Evolutionary conservation across 2,329 filamentous ascomycete genomes (phyloP), one percentile per base, ranked within the genome.

Genomic region (Calonectria montana): DNA sequence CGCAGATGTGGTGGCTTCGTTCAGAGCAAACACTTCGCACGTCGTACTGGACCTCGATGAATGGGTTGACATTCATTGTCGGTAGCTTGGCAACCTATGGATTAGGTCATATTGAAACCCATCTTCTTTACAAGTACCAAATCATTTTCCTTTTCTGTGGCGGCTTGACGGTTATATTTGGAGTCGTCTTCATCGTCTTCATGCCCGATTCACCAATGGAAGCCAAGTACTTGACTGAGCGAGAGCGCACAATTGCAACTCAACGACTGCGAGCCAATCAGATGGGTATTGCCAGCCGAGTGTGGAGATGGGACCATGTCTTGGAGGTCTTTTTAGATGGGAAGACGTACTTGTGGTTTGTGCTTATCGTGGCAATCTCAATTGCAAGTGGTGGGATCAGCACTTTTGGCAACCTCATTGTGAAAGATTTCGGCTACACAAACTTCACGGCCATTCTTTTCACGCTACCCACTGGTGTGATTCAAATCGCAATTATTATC

Each of bases 161-260:
- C 0, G n/a, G 63, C 6, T 62, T 81, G 76, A 85, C 86, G 1
- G 84, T 88, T 27, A 85, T 87, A 39, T 79, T 88, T 57, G 76
- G 75, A 2, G 47, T 84, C 0, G 75, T 87, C 23, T 87, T 92
- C 6, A 83, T 89, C 37, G 41, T 87, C 27, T 86, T 88, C 57
- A 90, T 93, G 85, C 91, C 91, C 0, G 91, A 93, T 76, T 91
- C 89, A 0, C 91, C 91, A 0, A 87, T 91, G 81, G 85, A 88
- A 45, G 86, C 89, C 1, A 88, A 86, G 25, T 91, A 91, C 69
- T 82, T 92, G 9, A 84, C 81, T 0, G 84, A 87, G 12, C 83
- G 88, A 25, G 90, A 92, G 62, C 90, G 88, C 72, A 78, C 90
- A 3, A 80, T 91, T 21, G 89, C 89, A 0, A 86, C 91, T n/a